phyloP scores from a whole-genome alignment of 208 protist species.

The Wallacemonas sp. region DNA sequence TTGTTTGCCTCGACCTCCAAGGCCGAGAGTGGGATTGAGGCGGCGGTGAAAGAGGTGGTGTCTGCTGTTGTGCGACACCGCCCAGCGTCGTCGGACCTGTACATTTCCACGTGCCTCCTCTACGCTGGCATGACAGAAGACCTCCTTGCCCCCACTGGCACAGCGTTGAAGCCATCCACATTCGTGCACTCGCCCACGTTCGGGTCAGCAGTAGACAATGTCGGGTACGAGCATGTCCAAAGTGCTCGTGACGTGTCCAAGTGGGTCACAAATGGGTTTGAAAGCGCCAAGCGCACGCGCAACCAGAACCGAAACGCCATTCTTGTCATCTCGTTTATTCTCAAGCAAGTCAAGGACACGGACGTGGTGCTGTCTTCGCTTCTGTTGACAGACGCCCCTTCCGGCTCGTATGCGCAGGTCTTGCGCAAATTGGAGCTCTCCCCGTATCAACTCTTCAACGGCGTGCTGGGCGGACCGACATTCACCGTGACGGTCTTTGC shows the following conservation, averaged over 20 bases:
- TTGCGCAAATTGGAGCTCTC: conserved; percentile 31
- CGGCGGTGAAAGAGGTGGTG: conserved; percentile 38
- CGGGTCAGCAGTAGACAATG: conserved; percentile 45
- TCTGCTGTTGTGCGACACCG: conserved; percentile 37
- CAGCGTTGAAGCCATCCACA: conserved; percentile 15
- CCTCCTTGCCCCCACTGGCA: conserved; percentile 25
- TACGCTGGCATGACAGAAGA: conserved; percentile 47
- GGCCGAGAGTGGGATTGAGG: conserved; percentile 15
- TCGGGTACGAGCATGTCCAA: conserved; percentile 36
- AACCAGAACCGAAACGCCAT: conserved; percentile 26
- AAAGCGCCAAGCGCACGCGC: conserved; percentile 11
- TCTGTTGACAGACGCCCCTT: conserved; percentile 45
- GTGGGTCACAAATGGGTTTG: conserved; percentile 28
- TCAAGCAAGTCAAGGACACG: conserved; percentile 46
- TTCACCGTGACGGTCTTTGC: conserved; percentile 52
- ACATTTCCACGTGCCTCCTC: conserved; percentile 39
- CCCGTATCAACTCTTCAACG: conserved; percentile 49
- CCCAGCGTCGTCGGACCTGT: conserved; percentile 37
- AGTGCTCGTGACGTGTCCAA: conserved; percentile 13
- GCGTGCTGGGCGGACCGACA: conserved; percentile 45
- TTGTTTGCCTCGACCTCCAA: conserved; percentile 42
- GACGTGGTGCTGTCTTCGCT: conserved; percentile 68
- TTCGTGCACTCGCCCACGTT: conserved; percentile 38
- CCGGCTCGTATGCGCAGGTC: conserved; percentile 33
- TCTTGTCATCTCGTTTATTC: conserved; percentile 50